Conservation (phyloP, 2,329 filamentous ascomycete species). For the Dactylellina haptotyla region DNA sequence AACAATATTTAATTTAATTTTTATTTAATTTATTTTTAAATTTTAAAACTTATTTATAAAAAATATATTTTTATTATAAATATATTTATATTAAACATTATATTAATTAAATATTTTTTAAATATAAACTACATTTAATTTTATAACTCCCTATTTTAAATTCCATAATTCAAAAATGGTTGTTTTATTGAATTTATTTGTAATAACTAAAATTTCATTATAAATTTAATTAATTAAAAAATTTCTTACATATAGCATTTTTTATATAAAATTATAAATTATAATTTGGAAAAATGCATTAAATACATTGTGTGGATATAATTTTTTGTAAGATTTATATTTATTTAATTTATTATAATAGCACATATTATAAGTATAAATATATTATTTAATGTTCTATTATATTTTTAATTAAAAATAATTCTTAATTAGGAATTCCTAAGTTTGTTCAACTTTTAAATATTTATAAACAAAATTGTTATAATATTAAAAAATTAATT, state of each 20-base stretch:
- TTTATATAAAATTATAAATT: not conserved
- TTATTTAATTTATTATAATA: constrained; percentile 9
- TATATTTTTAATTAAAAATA: constrained; percentile 19
- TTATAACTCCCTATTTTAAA: not conserved
- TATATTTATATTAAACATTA: not conserved
- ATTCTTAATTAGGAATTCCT: not conserved
- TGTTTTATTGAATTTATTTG: not conserved
- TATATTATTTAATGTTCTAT: constrained; percentile 8
- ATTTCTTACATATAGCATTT: not conserved
- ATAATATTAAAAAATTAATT: constrained; percentile 13
- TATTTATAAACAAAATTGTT: constrained; percentile 1
- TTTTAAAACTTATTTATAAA: constrained; percentile 4
- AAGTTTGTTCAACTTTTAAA: constrained; percentile 4
- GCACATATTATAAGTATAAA: constrained; percentile 8
- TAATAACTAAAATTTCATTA: constrained; percentile 1
- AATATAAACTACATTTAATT: not conserved
- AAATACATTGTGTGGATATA: not conserved
- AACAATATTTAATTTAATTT: not conserved
- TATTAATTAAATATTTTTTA: not conserved
- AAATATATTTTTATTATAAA: constrained; percentile 8
- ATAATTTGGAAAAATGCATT: not conserved
- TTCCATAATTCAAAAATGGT: not conserved
- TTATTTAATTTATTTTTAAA: constrained; percentile 3
- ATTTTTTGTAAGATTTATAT: constrained; percentile 11
- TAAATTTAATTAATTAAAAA: constrained; percentile 2